Percentiles rank a stretch among this genome's conserved stretches.
Conservation (phyloP, 768 basidiomycete species). For the Chiua virens region DNA sequence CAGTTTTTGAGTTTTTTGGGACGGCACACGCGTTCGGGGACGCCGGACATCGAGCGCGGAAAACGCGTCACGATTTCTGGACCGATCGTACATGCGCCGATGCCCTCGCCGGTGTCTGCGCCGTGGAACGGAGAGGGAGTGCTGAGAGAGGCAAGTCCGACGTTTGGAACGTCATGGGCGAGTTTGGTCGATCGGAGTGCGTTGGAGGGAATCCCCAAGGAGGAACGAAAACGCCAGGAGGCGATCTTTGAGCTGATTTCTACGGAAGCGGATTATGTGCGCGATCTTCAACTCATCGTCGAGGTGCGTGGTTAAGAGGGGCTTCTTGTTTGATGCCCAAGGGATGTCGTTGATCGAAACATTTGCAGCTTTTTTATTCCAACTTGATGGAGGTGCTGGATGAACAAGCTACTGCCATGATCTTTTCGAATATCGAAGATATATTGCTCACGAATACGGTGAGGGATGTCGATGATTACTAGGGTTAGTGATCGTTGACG, state of each 20-base stretch:
- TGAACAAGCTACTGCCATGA: slow-evolving; percentile 70
- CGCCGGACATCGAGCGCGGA: slow-evolving; percentile 44
- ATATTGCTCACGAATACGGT: slow-evolving; percentile 87
- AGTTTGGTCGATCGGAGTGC: slow-evolving; percentile 86
- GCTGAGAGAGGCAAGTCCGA: slow-evolving; percentile 51
- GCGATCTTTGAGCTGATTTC: slow-evolving; percentile 94
- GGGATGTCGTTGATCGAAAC: too few relatives aligned
- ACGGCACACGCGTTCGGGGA: slow-evolving; percentile 42
- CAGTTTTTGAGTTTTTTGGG: slow-evolving; percentile 64
- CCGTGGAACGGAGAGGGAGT: slow-evolving; percentile 11
- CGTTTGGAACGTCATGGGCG: slow-evolving; percentile 83
- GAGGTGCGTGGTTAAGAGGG: slow-evolving; percentile 52
- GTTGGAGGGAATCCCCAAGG: slow-evolving; percentile 72
- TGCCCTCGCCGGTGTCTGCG: slow-evolving; percentile 13
- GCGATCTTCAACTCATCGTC: slow-evolving; percentile 88
- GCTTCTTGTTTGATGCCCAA: too few relatives aligned
- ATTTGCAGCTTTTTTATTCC: slow-evolving; percentile 76
- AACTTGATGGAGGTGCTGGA: slow-evolving; percentile 72
- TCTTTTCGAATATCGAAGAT: slow-evolving; percentile 95
- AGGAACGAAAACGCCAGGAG: slow-evolving; percentile 88
- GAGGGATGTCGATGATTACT: slow-evolving; percentile 24
- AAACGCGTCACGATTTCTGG: slow-evolving; percentile 66
- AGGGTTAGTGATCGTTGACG: not conserved
- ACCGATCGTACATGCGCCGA: slow-evolving; percentile 48
- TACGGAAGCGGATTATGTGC: slow-evolving; percentile 88